These are phyloP conservation scores for Suillus tomentosus DNA, from an alignment of 768 basidiomycete species.

Conservation along the genomic window DNA sequence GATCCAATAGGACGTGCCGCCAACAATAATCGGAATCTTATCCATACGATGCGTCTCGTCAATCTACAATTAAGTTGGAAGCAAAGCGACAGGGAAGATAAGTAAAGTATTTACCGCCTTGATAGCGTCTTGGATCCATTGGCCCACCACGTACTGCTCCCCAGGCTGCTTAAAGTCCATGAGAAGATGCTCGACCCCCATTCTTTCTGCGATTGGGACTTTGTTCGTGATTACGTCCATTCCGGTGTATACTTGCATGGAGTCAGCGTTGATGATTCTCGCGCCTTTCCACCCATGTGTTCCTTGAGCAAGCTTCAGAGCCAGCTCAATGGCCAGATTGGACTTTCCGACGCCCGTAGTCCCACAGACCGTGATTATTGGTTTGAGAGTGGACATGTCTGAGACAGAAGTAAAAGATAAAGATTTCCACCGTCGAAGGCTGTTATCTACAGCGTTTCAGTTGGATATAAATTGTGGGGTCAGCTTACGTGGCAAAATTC, in stretches of 20 bases:
- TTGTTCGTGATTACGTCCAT: conserved; percentile 96
- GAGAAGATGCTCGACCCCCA: conserved; percentile 84
- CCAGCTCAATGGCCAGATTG: conserved; percentile 86
- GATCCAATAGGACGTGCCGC: conserved; percentile 97
- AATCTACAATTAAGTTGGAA: conserved; percentile 51
- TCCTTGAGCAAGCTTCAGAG: conserved; percentile 52
- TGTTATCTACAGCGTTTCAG: not conserved
- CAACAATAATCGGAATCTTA: conserved; percentile 86
- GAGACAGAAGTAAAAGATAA: not conserved
- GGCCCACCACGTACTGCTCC: conserved; percentile 82
- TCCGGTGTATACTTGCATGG: conserved; percentile 95
- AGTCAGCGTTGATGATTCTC: conserved; percentile 91
- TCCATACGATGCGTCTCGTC: conserved; percentile 63
- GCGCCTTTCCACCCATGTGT: conserved; percentile 54
- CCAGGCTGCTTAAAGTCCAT: conserved; percentile 88
- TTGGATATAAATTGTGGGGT: not conserved
- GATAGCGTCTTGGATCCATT: conserved; percentile 87
- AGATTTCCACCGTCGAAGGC: not conserved
- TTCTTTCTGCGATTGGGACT: conserved; percentile 70
- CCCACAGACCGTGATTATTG: conserved; percentile 85
- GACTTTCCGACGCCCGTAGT: conserved; percentile 98
- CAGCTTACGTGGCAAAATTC: not conserved
- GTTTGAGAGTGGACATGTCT: conserved; percentile 43
- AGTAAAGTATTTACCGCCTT: conserved; percentile 55
- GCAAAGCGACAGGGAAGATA: conserved; percentile 2